Base-by-base conservation (phyloP, 2,329 filamentous ascomycete genomes). In the Pseudogymnoascus sp. region DNA sequence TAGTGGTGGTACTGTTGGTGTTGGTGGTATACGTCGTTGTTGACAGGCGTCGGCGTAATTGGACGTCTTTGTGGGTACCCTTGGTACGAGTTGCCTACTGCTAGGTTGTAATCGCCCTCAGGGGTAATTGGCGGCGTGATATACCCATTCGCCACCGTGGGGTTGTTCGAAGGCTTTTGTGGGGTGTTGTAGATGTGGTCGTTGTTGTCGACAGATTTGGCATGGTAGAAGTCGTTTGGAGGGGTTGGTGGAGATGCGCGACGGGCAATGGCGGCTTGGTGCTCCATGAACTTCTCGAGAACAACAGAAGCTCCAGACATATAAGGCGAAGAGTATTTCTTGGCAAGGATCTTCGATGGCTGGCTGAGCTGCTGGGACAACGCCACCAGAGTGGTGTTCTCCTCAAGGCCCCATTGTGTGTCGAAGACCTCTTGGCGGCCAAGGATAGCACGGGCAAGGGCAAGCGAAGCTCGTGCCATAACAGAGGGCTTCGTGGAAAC, bases 401-500 rank as follows among this genome's bases (percentile, higher is more conserved):
- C 88, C 62, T 84, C 83, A 63, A 85, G 82, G 68, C 87, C 86
- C 89, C 90, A 95, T 67, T 92, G 87, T 39, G 83, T 84, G 65
- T 90, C 87, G 65, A 85, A 85, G 66, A 87, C 82, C 74, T 96
- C 91, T 40, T 87, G 83, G 63, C 91, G 87, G 70, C 87, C 87
- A 9, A 97, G 83, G 66, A 99, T 91, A 72, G 90, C 93, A 66
- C 92, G 83, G 39, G 93, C 87, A 40, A 99, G 83, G 60, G 91
- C 91, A 62, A 97, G 80, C 9, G 92, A 91, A 45, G 92, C 88
- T 67, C 91, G 84, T 48, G 94, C 92, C 82, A 99, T 90, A 67
- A 92, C 87, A 0, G 93, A 96, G 18, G 94, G 92, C 71, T 88
- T 88, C 62, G 89, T 92, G 13, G 92, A 94, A 65, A 99, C 92